phyloP scores from a whole-genome alignment of 192 early-diverging fungal genomes.

The Backusella sp. region DNA sequence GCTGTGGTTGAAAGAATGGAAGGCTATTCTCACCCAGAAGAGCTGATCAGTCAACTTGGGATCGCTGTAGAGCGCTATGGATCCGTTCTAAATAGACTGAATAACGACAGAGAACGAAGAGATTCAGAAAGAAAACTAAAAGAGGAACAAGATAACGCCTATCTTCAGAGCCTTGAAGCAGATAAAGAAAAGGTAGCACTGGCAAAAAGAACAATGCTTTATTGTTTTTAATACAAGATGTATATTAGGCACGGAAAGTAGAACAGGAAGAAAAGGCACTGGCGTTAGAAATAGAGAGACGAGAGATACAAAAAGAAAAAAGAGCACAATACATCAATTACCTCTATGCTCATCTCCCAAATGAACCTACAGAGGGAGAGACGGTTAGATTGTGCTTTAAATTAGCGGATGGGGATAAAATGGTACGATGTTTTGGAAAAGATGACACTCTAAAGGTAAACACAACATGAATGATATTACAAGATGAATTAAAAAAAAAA shows the following conservation, averaged over 20 bases:
- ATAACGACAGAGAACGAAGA: conserved; percentile 61
- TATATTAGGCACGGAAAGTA: neutral
- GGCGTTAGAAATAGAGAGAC: conserved; percentile 51
- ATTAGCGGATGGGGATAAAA: neutral
- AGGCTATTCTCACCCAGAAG: conserved; percentile 49
- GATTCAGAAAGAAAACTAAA: conserved; percentile 70
- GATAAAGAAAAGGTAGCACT: conserved; percentile 71
- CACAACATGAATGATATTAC: neutral
- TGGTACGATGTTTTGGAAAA: neutral
- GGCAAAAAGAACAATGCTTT: neutral
- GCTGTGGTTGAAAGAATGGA: conserved; percentile 66
- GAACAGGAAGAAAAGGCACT: conserved; percentile 39
- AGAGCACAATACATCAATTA: conserved; percentile 41
- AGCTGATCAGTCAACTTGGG: conserved; percentile 47
- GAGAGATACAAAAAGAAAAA: conserved; percentile 24
- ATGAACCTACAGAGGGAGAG: neutral
- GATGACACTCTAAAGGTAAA: neutral
- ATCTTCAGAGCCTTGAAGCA: conserved; percentile 74
- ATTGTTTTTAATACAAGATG: neutral
- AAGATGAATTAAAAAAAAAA: neutral
- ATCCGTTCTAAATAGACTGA: conserved; percentile 50
- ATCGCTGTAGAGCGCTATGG: conserved; percentile 56
- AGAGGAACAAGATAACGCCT: conserved; percentile 86
- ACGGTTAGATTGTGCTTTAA: neutral
- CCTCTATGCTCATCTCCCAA: neutral